Evolutionary conservation across 148 eudicot species (phyloP).

Genomic region (Camellia lanceoleosa): DNA sequence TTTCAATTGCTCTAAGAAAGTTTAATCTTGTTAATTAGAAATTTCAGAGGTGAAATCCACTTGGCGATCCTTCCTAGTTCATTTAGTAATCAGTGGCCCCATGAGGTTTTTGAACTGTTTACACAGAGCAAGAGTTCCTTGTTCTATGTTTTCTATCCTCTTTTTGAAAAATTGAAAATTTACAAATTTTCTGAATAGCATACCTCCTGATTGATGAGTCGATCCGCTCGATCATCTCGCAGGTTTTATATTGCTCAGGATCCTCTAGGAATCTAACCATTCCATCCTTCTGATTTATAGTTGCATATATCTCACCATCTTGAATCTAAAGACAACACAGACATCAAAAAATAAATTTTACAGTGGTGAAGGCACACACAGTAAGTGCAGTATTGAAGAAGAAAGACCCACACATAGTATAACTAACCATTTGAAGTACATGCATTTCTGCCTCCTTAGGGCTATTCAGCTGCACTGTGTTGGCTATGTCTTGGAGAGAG

Average conservation of each 20-base stretch:
- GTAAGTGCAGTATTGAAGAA: background rate
- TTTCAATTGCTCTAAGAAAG: background rate
- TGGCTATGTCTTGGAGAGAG: constrained; percentile 90
- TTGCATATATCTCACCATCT: constrained; percentile 62
- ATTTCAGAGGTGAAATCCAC: background rate
- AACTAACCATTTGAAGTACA: constrained; percentile 86
- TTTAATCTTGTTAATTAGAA: background rate
- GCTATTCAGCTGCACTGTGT: constrained; percentile 62
- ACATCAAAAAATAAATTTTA: background rate
- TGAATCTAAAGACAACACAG: constrained; percentile 48
- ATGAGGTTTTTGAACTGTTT: background rate
- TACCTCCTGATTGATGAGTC: constrained; percentile 92
- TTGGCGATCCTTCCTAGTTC: background rate
- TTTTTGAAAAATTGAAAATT: background rate
- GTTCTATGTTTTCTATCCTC: background rate
- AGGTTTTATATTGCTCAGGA: constrained; percentile 91
- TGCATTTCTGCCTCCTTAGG: constrained; percentile 93
- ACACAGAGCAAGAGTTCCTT: background rate
- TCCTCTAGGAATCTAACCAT: constrained; percentile 97
- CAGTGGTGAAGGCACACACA: background rate
- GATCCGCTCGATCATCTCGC: constrained; percentile 82
- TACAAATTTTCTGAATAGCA: background rate
- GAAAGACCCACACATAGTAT: background rate
- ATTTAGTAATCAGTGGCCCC: background rate
- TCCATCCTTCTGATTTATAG: constrained; percentile 96